Conservation (phyloP, 306 rosid species). For the Cucumis sativus region DNA sequence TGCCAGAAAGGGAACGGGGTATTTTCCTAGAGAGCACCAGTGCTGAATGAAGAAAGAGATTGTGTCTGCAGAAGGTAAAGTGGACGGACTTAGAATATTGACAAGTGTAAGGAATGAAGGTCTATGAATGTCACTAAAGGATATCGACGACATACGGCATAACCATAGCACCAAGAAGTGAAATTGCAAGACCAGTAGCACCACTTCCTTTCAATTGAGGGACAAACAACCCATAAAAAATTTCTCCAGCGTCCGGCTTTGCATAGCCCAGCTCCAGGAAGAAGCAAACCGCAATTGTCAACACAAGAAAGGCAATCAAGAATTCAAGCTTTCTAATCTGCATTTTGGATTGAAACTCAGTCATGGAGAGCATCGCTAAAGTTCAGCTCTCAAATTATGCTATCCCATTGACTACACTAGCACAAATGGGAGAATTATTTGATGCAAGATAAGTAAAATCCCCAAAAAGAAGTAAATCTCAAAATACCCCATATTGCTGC, state of each 20-base stretch:
- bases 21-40: conserved; percentile 90
- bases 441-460: neutral
- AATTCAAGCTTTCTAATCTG: conserved; percentile 97
- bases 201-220: conserved; percentile 86
- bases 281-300: conserved; percentile 86
- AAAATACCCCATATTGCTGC: conserved; percentile 91
- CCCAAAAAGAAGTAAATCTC: neutral
- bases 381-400: neutral
- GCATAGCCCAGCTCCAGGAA: conserved; percentile 85
- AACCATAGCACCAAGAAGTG: conserved; percentile 99
- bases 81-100: conserved; percentile 13
- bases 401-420: neutral
- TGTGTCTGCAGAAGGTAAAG: conserved; percentile 52
- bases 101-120: neutral
- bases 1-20: conserved; percentile 73
- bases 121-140: conserved; percentile 3
- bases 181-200: conserved; percentile 93
- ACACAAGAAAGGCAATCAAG: conserved; percentile 75
- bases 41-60: conserved; percentile 97
- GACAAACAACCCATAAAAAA: conserved; percentile 62
- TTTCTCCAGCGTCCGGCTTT: conserved; percentile 59
- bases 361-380: neutral
- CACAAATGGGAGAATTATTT: neutral
- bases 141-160: conserved; percentile 70
- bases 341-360: neutral